phyloP scores from a whole-genome alignment of 2,329 filamentous ascomycete genomes.

The Leptographium radiaticola region DNA sequence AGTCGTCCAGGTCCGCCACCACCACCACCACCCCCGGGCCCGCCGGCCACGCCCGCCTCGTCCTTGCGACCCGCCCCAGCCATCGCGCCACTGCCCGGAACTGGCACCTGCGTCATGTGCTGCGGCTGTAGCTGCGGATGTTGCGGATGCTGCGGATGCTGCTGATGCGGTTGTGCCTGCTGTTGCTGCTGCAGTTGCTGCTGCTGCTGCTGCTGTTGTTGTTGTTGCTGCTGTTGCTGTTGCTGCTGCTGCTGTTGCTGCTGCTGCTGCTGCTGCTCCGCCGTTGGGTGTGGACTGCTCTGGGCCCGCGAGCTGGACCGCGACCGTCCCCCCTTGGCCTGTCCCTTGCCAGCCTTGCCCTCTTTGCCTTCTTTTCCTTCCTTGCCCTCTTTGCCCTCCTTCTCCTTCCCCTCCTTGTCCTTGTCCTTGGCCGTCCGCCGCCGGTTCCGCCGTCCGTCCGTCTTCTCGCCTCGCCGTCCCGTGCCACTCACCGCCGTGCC shows the following conservation, averaged over 20 bases:
- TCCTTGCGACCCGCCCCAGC: neutral
- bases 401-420: constrained; percentile 18
- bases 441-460: constrained; percentile 20
- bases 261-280: constrained; percentile 2
- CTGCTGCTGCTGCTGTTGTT: neutral
- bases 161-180: neutral
- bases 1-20: constrained; percentile 18
- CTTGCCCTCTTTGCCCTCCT: constrained; percentile 23
- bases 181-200: neutral
- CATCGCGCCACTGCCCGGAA: neutral
- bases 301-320: constrained; percentile 39
- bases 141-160: neutral
- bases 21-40: too few relatives aligned
- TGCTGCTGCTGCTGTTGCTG: too few relatives aligned
- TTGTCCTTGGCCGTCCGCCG: constrained; percentile 26
- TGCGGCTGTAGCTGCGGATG: too few relatives aligned
- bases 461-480: constrained; percentile 30
- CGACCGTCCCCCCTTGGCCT: constrained; percentile 29
- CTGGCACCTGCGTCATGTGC: too few relatives aligned
- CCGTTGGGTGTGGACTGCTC: constrained; percentile 7
- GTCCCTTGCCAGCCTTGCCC: constrained; percentile 17
- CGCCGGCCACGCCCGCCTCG: neutral
- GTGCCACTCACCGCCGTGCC: constrained; percentile 22
- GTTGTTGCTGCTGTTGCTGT: neutral
- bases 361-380: constrained; percentile 7